Percentiles rank a stretch among this genome's conserved stretches.
These are phyloP conservation scores for Lunasporangiospora selenospora DNA, from an alignment of 192 early-diverging fungal species.

Conservation along the genomic window DNA sequence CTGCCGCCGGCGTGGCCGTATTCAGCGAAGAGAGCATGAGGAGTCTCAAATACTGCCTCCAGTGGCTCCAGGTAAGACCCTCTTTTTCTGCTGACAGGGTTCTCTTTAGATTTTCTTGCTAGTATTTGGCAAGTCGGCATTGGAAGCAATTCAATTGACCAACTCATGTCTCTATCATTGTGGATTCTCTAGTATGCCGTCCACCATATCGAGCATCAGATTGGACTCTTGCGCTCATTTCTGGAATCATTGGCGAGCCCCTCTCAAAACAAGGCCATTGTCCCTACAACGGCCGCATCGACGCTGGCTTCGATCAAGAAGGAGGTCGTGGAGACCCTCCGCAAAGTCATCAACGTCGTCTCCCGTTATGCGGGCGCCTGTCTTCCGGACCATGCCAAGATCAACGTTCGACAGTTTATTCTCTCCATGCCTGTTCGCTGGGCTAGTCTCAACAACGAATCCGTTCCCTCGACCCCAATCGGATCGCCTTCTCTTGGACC, in stretches of 20 bases:
- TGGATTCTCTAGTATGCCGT: conserved; percentile 74
- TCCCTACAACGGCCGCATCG: conserved; percentile 43
- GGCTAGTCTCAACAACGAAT: conserved; percentile 59
- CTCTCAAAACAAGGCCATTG: conserved; percentile 21
- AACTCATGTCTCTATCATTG: too few relatives aligned
- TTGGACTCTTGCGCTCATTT: conserved; percentile 63
- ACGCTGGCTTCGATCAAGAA: conserved; percentile 66
- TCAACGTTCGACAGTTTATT: conserved; percentile 84
- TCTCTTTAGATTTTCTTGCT: too few relatives aligned
- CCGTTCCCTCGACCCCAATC: conserved; percentile 48
- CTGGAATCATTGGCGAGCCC: conserved; percentile 55
- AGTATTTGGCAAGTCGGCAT: too few relatives aligned
- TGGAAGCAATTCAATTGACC: too few relatives aligned
- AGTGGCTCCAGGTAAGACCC: conserved; percentile 73
- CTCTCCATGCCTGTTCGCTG: conserved; percentile 82
- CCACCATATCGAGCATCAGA: conserved; percentile 73
- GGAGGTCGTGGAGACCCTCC: conserved; percentile 86
- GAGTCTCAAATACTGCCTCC: conserved; percentile 86
- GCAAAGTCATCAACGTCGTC: conserved; percentile 87
- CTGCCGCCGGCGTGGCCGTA: conserved; percentile 75
- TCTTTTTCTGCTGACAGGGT: not conserved
- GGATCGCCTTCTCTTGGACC: conserved; percentile 50
- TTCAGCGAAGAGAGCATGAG: conserved; percentile 90
- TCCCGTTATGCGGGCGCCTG: conserved; percentile 85
- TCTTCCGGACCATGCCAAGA: conserved; percentile 82